phyloP scores from a whole-genome alignment of 192 early-diverging fungal species.

The Rhizophagus sp. region DNA sequence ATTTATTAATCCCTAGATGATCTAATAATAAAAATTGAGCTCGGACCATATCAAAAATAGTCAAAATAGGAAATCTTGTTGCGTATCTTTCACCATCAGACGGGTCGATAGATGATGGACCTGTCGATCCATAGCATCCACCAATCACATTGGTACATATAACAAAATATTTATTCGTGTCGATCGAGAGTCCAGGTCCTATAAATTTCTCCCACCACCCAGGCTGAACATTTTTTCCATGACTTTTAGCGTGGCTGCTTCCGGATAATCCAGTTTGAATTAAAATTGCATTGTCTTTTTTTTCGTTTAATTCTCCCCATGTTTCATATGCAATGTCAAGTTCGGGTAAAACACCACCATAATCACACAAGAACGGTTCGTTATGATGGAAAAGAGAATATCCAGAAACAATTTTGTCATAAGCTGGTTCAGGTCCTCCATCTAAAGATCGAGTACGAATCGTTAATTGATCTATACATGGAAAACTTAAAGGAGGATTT shows the following conservation, averaged over 20 bases:
- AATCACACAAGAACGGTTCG: conserved; percentile 72
- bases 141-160: conserved; percentile 97
- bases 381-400: conserved; percentile 66
- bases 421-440: conserved; percentile 79
- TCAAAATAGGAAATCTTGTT: conserved; percentile 87
- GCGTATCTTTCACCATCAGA: conserved; percentile 76
- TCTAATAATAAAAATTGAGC: conserved; percentile 91
- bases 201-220: conserved; percentile 99
- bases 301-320: conserved; percentile 88
- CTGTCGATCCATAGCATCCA: conserved; percentile 95
- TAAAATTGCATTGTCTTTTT: conserved; percentile 83
- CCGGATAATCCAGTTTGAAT: conserved; percentile 95
- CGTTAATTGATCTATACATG: conserved; percentile 71
- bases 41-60: conserved; percentile 95
- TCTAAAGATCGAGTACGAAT: conserved; percentile 61
- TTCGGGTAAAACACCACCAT: conserved; percentile 77
- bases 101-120: conserved; percentile 83
- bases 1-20: conserved; percentile 68
- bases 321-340: conserved; percentile 94
- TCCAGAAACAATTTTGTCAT: conserved; percentile 79
- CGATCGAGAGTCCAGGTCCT: conserved; percentile 84
- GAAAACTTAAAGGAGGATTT: conserved; percentile 72
- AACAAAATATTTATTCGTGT: conserved; percentile 93
- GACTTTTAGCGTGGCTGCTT: conserved; percentile 89
- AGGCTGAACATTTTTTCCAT: conserved; percentile 67